Evolutionary conservation across 164 flowering plant species (phyloP).

Genomic region (Akebia trifoliata): DNA sequence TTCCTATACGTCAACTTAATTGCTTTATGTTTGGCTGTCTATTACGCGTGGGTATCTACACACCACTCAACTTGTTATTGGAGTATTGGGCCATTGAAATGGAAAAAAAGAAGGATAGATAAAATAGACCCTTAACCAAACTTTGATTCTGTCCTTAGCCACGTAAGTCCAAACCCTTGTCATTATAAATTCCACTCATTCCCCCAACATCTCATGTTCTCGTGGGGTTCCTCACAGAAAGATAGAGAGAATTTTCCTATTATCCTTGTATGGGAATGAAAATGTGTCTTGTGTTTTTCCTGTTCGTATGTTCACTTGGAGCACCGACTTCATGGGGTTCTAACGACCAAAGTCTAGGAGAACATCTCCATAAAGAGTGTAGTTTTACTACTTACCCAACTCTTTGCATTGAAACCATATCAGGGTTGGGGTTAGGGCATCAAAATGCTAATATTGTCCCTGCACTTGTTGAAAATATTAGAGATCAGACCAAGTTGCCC

Average conservation of each 20-base stretch:
- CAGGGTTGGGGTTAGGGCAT: conserved; percentile 13
- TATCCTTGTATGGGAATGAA: not conserved
- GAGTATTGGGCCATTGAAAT: not conserved
- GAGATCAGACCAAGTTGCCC: conserved; percentile 26
- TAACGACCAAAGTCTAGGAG: not conserved
- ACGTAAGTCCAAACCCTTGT: not conserved
- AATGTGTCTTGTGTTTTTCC: not conserved
- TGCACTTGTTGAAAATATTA: conserved; percentile 32
- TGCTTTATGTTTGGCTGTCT: no score
- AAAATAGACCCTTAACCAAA: conserved; percentile 12
- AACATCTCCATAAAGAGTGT: conserved; percentile 20
- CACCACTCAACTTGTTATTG: no score
- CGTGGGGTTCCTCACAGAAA: conserved; percentile 1
- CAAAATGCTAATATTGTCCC: conserved; percentile 17
- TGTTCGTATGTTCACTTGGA: not conserved
- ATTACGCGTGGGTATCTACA: no score
- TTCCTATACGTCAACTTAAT: no score
- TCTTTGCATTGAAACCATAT: conserved; percentile 31
- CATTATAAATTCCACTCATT: not conserved
- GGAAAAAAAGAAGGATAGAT: no score
- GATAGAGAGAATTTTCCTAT: not conserved
- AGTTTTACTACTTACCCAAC: conserved; percentile 32
- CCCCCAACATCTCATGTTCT: not conserved
- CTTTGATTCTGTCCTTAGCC: not conserved
- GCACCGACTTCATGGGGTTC: not conserved